Evolutionary conservation across 2,329 filamentous ascomycete genomes (phyloP).

Genomic region (Trichoderma oligosporum): DNA sequence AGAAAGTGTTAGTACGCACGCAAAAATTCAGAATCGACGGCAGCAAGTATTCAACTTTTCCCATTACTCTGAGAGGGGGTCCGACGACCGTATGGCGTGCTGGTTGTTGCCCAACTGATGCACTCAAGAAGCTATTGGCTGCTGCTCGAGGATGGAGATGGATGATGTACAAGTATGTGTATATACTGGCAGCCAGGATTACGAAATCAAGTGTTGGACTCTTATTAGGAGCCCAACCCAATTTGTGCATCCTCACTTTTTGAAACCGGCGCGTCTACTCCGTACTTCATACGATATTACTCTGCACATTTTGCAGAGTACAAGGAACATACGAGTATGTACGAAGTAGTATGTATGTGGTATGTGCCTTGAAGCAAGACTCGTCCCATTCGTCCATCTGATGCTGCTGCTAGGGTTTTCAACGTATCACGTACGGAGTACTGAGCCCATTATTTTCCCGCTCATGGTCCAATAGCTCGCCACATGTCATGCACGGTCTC

Average conservation of each 20-base stretch:
- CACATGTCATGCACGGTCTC: constrained; percentile 7
- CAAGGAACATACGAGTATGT: too few species aligned
- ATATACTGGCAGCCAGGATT: neutral
- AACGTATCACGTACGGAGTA: constrained; percentile 2
- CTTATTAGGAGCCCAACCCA: too few species aligned
- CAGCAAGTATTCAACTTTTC: too few species aligned
- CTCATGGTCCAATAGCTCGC: constrained; percentile 3
- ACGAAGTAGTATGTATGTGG: too few species aligned
- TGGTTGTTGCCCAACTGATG: neutral
- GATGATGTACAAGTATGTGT: neutral
- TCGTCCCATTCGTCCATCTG: neutral
- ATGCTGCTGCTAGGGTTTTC: neutral
- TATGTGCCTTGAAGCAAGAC: neutral
- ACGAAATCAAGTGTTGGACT: too few species aligned
- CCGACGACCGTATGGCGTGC: too few species aligned
- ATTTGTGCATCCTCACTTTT: neutral
- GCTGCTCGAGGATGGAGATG: neutral
- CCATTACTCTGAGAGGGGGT: too few species aligned
- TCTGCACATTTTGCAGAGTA: too few species aligned
- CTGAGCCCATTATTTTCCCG: neutral
- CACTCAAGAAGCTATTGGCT: neutral
- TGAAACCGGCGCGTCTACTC: neutral
- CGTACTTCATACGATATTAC: neutral
- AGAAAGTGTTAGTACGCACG: too few species aligned
- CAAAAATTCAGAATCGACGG: too few species aligned